Evolutionary conservation across 2,329 filamentous ascomycete genomes (phyloP).

Genomic region (Colletotrichum incanum): DNA sequence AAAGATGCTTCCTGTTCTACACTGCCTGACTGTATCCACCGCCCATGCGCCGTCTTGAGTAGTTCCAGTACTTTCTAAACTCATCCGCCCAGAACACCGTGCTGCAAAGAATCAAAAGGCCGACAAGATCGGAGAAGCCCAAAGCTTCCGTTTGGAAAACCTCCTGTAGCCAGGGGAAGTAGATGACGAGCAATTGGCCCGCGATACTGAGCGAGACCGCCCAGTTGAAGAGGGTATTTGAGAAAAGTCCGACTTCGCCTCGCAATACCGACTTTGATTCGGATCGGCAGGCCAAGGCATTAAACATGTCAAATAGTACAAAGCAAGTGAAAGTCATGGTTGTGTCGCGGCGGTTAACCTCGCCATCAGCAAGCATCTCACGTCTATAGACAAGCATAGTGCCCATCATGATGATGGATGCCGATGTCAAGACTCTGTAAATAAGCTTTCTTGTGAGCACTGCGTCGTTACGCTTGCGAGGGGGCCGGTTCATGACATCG

Average conservation of each 20-base stretch:
- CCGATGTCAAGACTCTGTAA: conserved; percentile 87
- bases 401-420: conserved; percentile 90
- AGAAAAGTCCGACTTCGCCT: conserved; percentile 86
- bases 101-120: conserved; percentile 84
- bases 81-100: conserved; percentile 97
- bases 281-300: conserved; percentile 92
- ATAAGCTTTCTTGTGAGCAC: conserved; percentile 91
- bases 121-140: conserved; percentile 79
- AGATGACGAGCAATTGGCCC: conserved; percentile 93
- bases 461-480: conserved; percentile 85
- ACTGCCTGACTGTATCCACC: conserved; percentile 77
- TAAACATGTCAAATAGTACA: conserved; percentile 99
- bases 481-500: conserved; percentile 92
- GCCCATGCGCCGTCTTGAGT: conserved; percentile 71
- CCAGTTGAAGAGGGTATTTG: conserved; percentile 97
- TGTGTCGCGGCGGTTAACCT: conserved; percentile 92
- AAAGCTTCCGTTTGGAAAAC: conserved; percentile 97
- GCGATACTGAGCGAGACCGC: conserved; percentile 88
- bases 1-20: conserved; percentile 53
- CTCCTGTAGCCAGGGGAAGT: conserved; percentile 92
- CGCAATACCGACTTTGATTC: conserved; percentile 90
- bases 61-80: conserved; percentile 83
- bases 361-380: conserved; percentile 88
- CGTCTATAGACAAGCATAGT: conserved; percentile 92
- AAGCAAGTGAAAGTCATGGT: conserved; percentile 99